A percentile compares a stretch with the other conserved stretches of the same genome.
Evolutionary conservation across 148 eudicot genomes (phyloP).

Genomic region (Persicaria maculosa): DNA sequence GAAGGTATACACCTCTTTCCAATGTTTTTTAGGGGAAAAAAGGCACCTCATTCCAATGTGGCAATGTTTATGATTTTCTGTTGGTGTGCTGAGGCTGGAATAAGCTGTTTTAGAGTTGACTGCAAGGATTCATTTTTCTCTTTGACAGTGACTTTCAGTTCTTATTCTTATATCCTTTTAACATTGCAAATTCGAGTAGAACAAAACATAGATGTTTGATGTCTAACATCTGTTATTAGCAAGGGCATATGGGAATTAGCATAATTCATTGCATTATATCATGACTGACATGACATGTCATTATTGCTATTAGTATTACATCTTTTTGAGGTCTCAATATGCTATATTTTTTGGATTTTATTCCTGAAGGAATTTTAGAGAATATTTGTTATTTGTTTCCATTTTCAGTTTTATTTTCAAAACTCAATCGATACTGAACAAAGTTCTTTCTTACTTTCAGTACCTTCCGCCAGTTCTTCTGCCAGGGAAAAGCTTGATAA

Average conservation of each 20-base stretch:
- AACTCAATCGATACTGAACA: not conserved
- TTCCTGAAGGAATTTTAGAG: not conserved
- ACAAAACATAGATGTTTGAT: not conserved
- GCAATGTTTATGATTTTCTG: not conserved
- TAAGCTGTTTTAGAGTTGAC: not conserved
- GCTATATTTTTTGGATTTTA: not conserved
- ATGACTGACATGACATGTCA: too few relatives aligned
- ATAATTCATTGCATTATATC: too few relatives aligned
- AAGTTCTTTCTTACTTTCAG: slow-evolving; percentile 12
- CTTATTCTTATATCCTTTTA: not conserved
- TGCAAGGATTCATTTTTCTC: not conserved
- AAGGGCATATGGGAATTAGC: too few relatives aligned
- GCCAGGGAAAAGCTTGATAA: slow-evolving; percentile 30
- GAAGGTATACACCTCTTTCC: not conserved
- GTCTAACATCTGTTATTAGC: not conserved
- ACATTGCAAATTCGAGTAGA: not conserved
- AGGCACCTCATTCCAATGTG: not conserved
- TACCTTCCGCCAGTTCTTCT: slow-evolving; percentile 19
- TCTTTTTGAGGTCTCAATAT: not conserved
- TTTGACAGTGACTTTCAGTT: not conserved
- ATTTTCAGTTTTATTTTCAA: not conserved
- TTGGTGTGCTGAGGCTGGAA: not conserved
- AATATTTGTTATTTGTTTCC: not conserved
- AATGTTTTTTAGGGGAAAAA: not conserved
- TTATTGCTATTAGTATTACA: too few relatives aligned